Conservation (phyloP, 768 basidiomycete genomes). For the Rhodotorula sphaerocarpa region DNA sequence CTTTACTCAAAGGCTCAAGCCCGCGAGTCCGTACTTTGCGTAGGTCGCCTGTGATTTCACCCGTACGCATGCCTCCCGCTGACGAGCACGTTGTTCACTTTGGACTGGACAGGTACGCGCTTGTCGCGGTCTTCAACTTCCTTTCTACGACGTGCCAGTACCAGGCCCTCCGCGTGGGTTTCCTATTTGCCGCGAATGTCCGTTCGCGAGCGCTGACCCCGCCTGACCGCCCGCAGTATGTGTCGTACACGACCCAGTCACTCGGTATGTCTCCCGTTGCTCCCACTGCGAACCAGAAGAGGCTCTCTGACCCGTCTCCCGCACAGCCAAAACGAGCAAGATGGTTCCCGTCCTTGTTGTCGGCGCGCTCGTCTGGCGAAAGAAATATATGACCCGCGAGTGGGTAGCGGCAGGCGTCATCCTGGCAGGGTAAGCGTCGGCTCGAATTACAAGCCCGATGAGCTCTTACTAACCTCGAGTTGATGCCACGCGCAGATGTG, state of each 20-base stretch:
- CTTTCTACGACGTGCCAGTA: conserved; percentile 37
- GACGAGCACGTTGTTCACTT: neutral
- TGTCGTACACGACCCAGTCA: conserved; percentile 34
- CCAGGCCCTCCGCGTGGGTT: conserved; percentile 27
- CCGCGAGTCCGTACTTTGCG: conserved; percentile 4
- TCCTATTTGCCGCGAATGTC: neutral
- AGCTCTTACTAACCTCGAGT: neutral
- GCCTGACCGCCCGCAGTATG: conserved; percentile 6
- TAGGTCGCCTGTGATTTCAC: neutral
- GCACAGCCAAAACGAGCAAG: conserved; percentile 35
- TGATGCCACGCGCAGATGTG: conserved; percentile 16
- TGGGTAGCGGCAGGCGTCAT: conserved; percentile 36
- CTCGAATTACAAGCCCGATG: rapidly evolving
- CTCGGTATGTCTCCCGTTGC: conserved; percentile 1
- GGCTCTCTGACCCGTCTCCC: neutral
- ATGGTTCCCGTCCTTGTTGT: conserved; percentile 40
- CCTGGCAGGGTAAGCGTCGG: conserved; percentile 17
- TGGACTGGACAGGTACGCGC: conserved; percentile 28
- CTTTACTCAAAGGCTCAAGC: conserved; percentile 7
- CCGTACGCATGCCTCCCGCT: neutral
- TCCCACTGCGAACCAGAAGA: too few relatives aligned
- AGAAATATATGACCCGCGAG: conserved; percentile 29
- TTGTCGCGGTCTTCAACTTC: conserved; percentile 37
- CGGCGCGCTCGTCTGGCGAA: conserved; percentile 32
- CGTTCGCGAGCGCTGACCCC: neutral